A percentile compares a stretch with the other conserved stretches of the same genome.
Conservation (phyloP, 495 filamentous ascomycete genomes). For the Aspergillus mulundensis region DNA sequence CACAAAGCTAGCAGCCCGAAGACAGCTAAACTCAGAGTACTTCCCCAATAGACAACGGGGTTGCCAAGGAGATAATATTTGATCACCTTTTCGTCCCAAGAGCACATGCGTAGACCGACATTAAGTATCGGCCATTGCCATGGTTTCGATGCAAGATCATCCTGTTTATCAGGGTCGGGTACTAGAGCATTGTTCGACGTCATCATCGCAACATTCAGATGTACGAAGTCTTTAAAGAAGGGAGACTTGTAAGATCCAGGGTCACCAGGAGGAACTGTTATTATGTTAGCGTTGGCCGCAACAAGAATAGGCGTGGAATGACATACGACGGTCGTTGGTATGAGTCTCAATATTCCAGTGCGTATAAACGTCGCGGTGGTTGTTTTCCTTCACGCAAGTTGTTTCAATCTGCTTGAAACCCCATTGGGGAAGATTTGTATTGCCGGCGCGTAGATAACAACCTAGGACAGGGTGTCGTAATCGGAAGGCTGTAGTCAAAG, state of each 20-base stretch:
- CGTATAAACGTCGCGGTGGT: constrained; percentile 86
- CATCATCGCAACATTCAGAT: constrained; percentile 99
- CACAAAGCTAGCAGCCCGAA: constrained; percentile 70
- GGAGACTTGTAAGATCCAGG: constrained; percentile 93
- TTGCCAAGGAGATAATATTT: constrained; percentile 99
- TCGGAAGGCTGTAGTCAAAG: constrained; percentile 89
- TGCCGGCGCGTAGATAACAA: constrained; percentile 93
- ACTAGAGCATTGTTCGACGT: constrained; percentile 98
- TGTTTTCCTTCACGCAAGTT: constrained; percentile 91
- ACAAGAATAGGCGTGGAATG: background rate
- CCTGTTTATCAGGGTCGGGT: constrained; percentile 97
- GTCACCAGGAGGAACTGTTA: constrained; percentile 78
- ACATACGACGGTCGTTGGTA: constrained; percentile 86
- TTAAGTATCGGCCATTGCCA: constrained; percentile 98
- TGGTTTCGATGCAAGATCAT: constrained; percentile 92
- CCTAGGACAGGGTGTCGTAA: constrained; percentile 78
- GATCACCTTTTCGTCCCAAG: constrained; percentile 91
- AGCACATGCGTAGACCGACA: constrained; percentile 95
- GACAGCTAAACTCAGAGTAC: constrained; percentile 68
- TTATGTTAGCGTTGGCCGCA: constrained; percentile 7
- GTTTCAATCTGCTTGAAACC: constrained; percentile 99
- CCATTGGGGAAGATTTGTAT: constrained; percentile 96
- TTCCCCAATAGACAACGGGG: constrained; percentile 93
- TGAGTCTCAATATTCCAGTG: constrained; percentile 99
- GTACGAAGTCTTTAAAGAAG: constrained; percentile 93